These are phyloP conservation scores for Fermentozyma sake DNA, from an alignment of 1,139 yeast species.

Conservation along the genomic window DNA sequence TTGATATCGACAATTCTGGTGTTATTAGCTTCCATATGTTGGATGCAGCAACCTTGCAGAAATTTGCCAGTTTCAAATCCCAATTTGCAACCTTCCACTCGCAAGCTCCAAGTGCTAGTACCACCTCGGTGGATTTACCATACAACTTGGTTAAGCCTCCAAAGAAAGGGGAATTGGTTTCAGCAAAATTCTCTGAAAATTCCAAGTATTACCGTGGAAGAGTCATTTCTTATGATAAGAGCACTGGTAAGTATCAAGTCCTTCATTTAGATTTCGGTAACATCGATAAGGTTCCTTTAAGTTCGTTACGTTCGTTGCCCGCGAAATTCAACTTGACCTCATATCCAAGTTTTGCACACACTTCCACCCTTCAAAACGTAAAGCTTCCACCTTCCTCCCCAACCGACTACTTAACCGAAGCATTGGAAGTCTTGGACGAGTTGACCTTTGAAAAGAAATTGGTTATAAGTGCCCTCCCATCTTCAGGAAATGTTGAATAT, in stretches of 20 bases:
- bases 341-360: slow-evolving; percentile 55
- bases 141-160: slow-evolving; percentile 43
- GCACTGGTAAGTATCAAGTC: slow-evolving; percentile 44
- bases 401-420: slow-evolving; percentile 56
- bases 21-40: slow-evolving; percentile 49
- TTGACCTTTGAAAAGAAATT: slow-evolving; percentile 51
- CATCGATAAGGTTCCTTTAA: slow-evolving; percentile 42
- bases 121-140: slow-evolving; percentile 41
- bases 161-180: slow-evolving; percentile 55
- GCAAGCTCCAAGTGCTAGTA: slow-evolving; percentile 36
- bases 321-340: slow-evolving; percentile 38
- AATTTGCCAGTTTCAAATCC: slow-evolving; percentile 41
- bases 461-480: slow-evolving; percentile 52
- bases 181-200: slow-evolving; percentile 52
- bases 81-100: slow-evolving; percentile 43
- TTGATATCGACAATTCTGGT: slow-evolving; percentile 50
- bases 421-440: slow-evolving; percentile 55
- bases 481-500: slow-evolving; percentile 35
- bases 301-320: slow-evolving; percentile 54
- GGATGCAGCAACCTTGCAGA: slow-evolving; percentile 30
- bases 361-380: slow-evolving; percentile 53
- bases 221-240: slow-evolving; percentile 48
- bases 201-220: slow-evolving; percentile 60
- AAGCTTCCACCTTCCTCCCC: slow-evolving; percentile 58
- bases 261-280: slow-evolving; percentile 67